These are phyloP conservation scores for Poronia punctata DNA, from an alignment of 495 filamentous ascomycete genomes.

Conservation along the genomic window DNA sequence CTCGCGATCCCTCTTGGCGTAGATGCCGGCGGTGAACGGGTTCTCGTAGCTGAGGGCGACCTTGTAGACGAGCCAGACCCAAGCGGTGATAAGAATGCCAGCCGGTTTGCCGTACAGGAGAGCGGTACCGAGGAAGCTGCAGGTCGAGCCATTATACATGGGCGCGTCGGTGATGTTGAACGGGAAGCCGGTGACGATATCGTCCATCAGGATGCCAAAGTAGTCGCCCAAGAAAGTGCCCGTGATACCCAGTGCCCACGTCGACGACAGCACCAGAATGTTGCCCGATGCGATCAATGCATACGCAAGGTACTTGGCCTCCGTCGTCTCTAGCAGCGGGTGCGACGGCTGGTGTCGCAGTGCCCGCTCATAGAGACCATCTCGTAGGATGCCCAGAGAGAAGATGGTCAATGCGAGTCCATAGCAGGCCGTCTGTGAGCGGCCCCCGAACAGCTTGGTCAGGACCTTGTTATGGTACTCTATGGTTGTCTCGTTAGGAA, in stretches of 20 bases:
- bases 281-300: constrained; percentile 69
- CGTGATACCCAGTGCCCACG: constrained; percentile 89
- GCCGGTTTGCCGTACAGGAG: constrained; percentile 84
- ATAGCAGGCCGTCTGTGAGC: constrained; percentile 79
- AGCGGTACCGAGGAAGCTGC: constrained; percentile 89
- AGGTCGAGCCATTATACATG: constrained; percentile 93
- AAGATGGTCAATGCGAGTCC: constrained; percentile 84
- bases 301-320: constrained; percentile 54
- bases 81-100: constrained; percentile 65
- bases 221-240: constrained; percentile 98
- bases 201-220: constrained; percentile 96
- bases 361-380: constrained; percentile 66
- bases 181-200: constrained; percentile 85
- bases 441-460: constrained; percentile 78
- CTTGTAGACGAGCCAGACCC: constrained; percentile 73
- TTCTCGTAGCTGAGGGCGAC: constrained; percentile 87
- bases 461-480: constrained; percentile 89
- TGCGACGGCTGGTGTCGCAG: constrained; percentile 71
- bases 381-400: constrained; percentile 79
- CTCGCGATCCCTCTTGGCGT: constrained; percentile 74
- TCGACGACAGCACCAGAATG: constrained; percentile 75
- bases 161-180: constrained; percentile 90
- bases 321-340: constrained; percentile 48
- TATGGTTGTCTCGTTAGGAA: constrained; percentile 22
- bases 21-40: constrained; percentile 93